Base-by-base conservation (phyloP, 306 rosid genomes). In the Sindora glabra region DNA sequence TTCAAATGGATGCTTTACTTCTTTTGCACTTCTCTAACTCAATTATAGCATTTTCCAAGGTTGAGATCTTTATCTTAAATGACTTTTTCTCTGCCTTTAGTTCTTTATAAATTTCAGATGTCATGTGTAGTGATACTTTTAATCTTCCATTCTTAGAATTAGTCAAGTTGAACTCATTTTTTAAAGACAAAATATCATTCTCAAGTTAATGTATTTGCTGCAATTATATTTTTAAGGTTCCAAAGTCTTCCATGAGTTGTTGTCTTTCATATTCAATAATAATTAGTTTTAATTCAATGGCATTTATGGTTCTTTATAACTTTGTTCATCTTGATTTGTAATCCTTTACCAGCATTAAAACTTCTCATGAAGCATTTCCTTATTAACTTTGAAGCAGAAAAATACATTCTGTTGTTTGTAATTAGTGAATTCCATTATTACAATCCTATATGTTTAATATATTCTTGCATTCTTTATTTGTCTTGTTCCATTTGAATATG, bases 101-200 rank as follows among this genome's bases (percentile, higher is more conserved):
- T 67, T 86, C 78, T 61, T 86, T 85, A 64, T 70, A 70, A 16
- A 72, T 74, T 64, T 65, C 72, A 63, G 81, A 75, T 25, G 63
- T 51, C 52, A 41, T 44, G 37, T 14, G 17, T 59, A 80, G 50
- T 21, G 86, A 80, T 52, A 76, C 62, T 68, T 83, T 70, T 18
- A 86, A 71, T 38, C 72, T 70, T 65, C 73, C 76, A 10, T 68
- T 82, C 71, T 83, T 76, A 23, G 60, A 60, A 56, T 71, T 74
- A 40, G 74, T 52, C 52, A 59, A 63, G 5, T 34, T 14, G 62
- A 77, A 77, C 33, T 75, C 79, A 47, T 60, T 73, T 72, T 78
- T 68, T 58, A 80, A 77, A 47, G 59, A 72, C 65, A 48, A 29
- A 41, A 75, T 62, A 53, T 83, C 78, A 57, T 70, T 73, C 68